Conservation (phyloP, 768 basidiomycete genomes). For the Termitomyces sp. region DNA sequence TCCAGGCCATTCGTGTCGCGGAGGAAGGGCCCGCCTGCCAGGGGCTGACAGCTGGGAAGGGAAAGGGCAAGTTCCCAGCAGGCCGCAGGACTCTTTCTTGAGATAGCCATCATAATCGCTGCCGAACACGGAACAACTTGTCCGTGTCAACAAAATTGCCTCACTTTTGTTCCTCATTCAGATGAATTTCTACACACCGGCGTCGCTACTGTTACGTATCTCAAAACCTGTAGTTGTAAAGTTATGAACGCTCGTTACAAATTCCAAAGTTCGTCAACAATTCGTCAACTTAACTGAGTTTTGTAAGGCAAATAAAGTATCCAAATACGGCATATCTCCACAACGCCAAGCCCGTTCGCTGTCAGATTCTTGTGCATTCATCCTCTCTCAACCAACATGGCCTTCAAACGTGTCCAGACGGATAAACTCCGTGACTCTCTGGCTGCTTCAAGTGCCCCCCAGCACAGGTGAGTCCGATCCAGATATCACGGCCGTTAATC, state of each 20-base stretch:
- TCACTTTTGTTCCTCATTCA: neutral
- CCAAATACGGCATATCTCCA: neutral
- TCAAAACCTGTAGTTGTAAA: neutral
- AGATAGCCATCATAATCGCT: slow-evolving; percentile 10
- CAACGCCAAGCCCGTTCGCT: neutral
- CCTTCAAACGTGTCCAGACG: slow-evolving; percentile 23
- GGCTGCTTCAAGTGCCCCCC: slow-evolving; percentile 9
- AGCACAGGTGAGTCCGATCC: slow-evolving; percentile 9
- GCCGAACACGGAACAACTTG: slow-evolving; percentile 14
- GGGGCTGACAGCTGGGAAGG: slow-evolving; percentile 4
- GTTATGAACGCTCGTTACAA: neutral
- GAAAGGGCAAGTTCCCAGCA: slow-evolving; percentile 7
- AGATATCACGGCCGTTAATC: neutral
- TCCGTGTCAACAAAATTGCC: neutral
- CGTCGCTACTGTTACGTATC: neutral
- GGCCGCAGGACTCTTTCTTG: slow-evolving; percentile 1
- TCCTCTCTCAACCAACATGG: slow-evolving; percentile 4
- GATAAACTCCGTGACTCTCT: slow-evolving; percentile 16
- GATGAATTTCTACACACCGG: neutral
- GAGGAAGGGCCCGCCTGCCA: slow-evolving; percentile 15
- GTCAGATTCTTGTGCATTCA: neutral
- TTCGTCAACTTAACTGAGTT: neutral
- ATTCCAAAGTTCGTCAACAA: neutral
- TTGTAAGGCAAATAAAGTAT: neutral
- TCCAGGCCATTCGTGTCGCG: slow-evolving; percentile 24